phyloP scores from a whole-genome alignment of 441 rosid species.

The Eutrema salsugineum region DNA sequence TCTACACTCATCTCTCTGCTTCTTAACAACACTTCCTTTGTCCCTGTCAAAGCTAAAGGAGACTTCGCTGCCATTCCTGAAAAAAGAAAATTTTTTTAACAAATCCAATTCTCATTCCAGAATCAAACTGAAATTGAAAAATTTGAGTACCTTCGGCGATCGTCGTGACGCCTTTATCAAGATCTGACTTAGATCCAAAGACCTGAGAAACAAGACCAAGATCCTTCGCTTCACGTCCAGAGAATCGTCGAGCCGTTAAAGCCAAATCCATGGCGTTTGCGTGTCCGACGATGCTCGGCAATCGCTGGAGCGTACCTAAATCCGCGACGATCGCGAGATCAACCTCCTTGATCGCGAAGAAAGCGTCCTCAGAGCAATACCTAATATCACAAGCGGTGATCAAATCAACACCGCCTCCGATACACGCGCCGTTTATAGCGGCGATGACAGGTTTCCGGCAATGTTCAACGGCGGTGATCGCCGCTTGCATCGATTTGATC shows the following conservation, averaged over 20 bases:
- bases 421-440: conserved; percentile 62
- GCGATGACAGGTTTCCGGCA: conserved; percentile 85
- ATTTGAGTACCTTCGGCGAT: conserved; percentile 61
- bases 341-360: conserved; percentile 79
- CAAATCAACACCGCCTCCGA: conserved; percentile 67
- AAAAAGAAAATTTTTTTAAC: neutral
- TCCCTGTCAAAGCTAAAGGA: conserved; percentile 77
- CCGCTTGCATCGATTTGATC: conserved; percentile 59
- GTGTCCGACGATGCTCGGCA: conserved; percentile 67
- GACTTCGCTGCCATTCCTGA: conserved; percentile 75
- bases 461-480: conserved; percentile 64
- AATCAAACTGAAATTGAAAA: neutral
- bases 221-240: conserved; percentile 67
- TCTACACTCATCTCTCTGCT: conserved; percentile 67
- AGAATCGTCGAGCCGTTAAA: conserved; percentile 61
- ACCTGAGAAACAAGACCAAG: conserved; percentile 69
- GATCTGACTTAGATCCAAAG: conserved; percentile 52
- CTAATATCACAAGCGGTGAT: conserved; percentile 77
- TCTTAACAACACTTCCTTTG: conserved; percentile 63
- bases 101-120: neutral
- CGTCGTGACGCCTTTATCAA: conserved; percentile 43
- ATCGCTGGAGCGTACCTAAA: conserved; percentile 77
- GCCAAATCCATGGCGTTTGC: conserved; percentile 76
- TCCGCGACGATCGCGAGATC: conserved; percentile 80
- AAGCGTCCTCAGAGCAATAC: conserved; percentile 55